Percentiles rank a stretch among this genome's conserved stretches.
These are phyloP conservation scores for Lunasporangiospora selenospora DNA, from an alignment of 192 early-diverging fungal species.

Conservation along the genomic window DNA sequence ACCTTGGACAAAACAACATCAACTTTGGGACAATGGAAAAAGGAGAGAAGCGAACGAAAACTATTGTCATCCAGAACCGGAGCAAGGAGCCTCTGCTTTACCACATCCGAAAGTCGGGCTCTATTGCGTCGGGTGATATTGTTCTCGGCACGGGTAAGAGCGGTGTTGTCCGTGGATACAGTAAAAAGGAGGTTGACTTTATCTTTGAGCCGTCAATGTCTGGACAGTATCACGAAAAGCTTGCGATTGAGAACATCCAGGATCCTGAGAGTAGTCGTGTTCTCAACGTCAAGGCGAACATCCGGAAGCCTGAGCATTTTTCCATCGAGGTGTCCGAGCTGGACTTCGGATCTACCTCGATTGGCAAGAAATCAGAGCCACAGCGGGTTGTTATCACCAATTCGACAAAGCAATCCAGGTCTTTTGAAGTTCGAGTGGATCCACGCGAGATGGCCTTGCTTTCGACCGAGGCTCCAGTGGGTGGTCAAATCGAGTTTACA, in stretches of 20 bases:
- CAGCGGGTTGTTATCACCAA: slow-evolving; percentile 82
- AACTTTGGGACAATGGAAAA: slow-evolving; percentile 94
- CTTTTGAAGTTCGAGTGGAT: slow-evolving; percentile 80
- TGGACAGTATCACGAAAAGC: slow-evolving; percentile 84
- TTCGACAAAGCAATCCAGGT: slow-evolving; percentile 80
- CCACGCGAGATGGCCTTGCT: slow-evolving; percentile 64
- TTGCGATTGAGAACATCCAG: slow-evolving; percentile 89
- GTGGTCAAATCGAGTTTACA: slow-evolving; percentile 70
- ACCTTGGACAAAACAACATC: slow-evolving; percentile 95
- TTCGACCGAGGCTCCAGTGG: slow-evolving; percentile 49
- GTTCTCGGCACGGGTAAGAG: slow-evolving; percentile 77
- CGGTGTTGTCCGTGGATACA: slow-evolving; percentile 90
- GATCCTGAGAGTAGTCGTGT: slow-evolving; percentile 83
- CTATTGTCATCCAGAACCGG: slow-evolving; percentile 89
- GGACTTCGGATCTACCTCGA: slow-evolving; percentile 76
- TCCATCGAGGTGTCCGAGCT: slow-evolving; percentile 74
- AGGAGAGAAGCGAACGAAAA: slow-evolving; percentile 85
- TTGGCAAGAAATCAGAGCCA: slow-evolving; percentile 59
- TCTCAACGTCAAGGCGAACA: slow-evolving; percentile 87
- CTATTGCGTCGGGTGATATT: slow-evolving; percentile 92
- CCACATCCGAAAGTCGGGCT: slow-evolving; percentile 92
- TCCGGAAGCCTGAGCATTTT: slow-evolving; percentile 89
- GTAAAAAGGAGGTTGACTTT: slow-evolving; percentile 93
- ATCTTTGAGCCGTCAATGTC: slow-evolving; percentile 91
- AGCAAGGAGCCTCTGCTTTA: slow-evolving; percentile 91